Percentiles rank a stretch among this genome's conserved stretches.
phyloP scores from a whole-genome alignment of 1,284 basidiomycete genomes.

The Austroboletus olivaceoglutinosus region DNA sequence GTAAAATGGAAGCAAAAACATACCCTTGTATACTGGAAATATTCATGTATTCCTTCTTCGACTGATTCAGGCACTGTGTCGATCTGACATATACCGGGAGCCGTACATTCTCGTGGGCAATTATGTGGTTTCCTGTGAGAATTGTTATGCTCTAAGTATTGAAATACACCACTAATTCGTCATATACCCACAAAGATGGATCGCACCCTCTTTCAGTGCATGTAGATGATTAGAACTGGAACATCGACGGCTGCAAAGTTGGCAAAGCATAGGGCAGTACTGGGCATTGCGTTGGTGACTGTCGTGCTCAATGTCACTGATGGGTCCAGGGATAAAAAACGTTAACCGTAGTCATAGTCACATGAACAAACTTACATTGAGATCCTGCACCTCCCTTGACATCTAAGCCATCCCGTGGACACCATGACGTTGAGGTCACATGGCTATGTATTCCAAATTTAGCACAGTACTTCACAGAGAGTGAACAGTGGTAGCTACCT shows the following conservation, averaged over 20 bases:
- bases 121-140: constrained; percentile 41
- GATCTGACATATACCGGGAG: constrained; percentile 51
- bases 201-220: constrained; percentile 37
- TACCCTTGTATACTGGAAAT: constrained; percentile 48
- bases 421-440: constrained; percentile 40
- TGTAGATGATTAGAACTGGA: constrained; percentile 49
- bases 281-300: constrained; percentile 47
- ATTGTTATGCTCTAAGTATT: background rate
- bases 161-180: constrained; percentile 23
- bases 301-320: constrained; percentile 45
- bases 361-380: constrained; percentile 39
- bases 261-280: constrained; percentile 51
- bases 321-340: background rate
- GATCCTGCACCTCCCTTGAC: constrained; percentile 42
- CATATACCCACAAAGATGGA: constrained; percentile 60
- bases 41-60: constrained; percentile 45
- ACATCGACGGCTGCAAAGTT: constrained; percentile 52
- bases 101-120: constrained; percentile 44
- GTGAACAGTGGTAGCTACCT: constrained; percentile 37
- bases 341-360: background rate
- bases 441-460: constrained; percentile 34
- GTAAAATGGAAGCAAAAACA: constrained; percentile 1
- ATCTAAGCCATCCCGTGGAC: constrained; percentile 35
- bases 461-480: background rate
- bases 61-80: constrained; percentile 53